Conservation (phyloP, 345 rosid species). For the Citrus medica region DNA sequence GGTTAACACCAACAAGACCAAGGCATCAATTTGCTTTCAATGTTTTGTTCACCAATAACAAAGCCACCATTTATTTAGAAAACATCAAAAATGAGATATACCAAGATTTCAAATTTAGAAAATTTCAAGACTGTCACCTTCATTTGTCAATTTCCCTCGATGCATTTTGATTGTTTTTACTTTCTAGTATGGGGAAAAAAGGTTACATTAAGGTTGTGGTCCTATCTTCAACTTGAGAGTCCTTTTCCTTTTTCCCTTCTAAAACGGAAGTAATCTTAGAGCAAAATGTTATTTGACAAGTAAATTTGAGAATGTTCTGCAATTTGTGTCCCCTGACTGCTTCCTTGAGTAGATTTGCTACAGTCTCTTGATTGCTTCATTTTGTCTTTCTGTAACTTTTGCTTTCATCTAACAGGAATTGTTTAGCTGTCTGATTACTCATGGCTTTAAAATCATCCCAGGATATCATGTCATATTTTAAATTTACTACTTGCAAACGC, state of each 20-base stretch:
- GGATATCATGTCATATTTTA: not conserved
- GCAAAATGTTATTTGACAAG: not conserved
- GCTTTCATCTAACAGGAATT: no score
- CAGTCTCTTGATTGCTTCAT: not conserved
- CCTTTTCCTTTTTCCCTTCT: not conserved
- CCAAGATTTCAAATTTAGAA: not conserved
- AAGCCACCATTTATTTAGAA: not conserved
- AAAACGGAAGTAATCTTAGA: not conserved
- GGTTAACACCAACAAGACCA: not conserved
- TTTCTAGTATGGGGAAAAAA: not conserved
- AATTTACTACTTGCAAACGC: not conserved
- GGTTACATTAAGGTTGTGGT: not conserved
- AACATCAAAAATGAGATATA: not conserved
- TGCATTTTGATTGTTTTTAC: not conserved
- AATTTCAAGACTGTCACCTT: not conserved
- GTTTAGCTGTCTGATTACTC: no score
- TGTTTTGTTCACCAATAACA: not conserved
- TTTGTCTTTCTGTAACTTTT: no score
- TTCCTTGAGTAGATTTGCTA: not conserved
- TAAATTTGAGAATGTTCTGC: not conserved
- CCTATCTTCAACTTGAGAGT: not conserved
- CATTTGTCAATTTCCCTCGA: not conserved
- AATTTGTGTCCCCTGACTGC: not conserved
- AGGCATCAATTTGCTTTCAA: no score
- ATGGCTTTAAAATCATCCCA: not conserved